Percentiles rank a stretch among this genome's conserved stretches.
Evolutionary conservation across 306 rosid species (phyloP).

Genomic region (Ochetophila trinervis): DNA sequence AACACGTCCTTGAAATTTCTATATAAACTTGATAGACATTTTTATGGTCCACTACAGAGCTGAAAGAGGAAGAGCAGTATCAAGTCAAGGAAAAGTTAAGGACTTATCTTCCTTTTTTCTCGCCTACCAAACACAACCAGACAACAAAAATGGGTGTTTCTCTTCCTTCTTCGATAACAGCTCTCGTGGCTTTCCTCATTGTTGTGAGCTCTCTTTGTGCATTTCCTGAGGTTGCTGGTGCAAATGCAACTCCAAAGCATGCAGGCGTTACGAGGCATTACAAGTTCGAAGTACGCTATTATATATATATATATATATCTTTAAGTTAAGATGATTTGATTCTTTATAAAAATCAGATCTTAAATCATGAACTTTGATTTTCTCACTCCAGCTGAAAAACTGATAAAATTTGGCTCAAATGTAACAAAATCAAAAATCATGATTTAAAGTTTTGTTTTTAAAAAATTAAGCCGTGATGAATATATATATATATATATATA

Average conservation of each 20-base stretch:
- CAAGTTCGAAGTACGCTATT: slow-evolving; percentile 44
- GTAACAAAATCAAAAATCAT: too few species aligned
- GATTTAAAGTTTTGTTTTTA: too few species aligned
- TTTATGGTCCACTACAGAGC: slow-evolving; percentile 4
- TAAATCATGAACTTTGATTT: too few species aligned
- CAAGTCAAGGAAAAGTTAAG: too few species aligned
- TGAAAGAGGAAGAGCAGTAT: too few species aligned
- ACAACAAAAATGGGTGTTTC: slow-evolving; percentile 24
- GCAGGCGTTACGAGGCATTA: slow-evolving; percentile 57
- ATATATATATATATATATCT: not conserved
- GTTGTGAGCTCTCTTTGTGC: slow-evolving; percentile 28
- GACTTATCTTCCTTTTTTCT: too few species aligned
- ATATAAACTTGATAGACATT: slow-evolving; percentile 15
- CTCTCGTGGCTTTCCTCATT: slow-evolving; percentile 32
- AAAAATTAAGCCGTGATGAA: too few species aligned
- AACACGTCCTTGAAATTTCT: slow-evolving; percentile 9
- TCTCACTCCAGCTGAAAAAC: too few species aligned
- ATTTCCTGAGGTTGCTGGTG: slow-evolving; percentile 29
- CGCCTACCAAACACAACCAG: not conserved
- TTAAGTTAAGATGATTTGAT: too few species aligned
- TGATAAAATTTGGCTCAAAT: too few species aligned
- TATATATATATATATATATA: not conserved
- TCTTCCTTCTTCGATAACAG: slow-evolving; percentile 23
- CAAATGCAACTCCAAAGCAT: slow-evolving; percentile 30
- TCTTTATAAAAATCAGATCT: too few species aligned